Conservation (phyloP, 2,329 filamentous ascomycete genomes). For the Grosmannia penicillata region DNA sequence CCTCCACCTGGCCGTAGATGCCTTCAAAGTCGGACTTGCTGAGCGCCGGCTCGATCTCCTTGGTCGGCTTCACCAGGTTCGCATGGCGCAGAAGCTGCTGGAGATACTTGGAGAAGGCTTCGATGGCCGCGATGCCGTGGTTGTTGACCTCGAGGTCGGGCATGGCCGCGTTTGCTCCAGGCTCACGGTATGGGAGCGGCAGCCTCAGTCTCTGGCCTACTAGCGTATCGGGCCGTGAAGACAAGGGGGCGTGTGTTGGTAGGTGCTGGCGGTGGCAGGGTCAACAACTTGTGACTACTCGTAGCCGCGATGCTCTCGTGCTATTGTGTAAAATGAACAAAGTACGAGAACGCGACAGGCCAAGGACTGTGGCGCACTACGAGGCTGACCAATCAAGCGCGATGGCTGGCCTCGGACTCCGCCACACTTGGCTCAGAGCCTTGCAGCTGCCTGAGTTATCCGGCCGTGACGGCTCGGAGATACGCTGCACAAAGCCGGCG, state of each 20-base stretch:
- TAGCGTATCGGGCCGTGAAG: neutral
- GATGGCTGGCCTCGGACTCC: too few species aligned
- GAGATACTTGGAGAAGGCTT: conserved; percentile 37
- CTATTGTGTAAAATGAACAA: neutral
- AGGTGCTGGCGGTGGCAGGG: neutral
- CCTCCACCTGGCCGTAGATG: conserved; percentile 28
- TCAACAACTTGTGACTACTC: too few species aligned
- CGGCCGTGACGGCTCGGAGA: conserved; percentile 19
- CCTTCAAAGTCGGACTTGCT: conserved; percentile 50
- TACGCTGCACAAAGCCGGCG: too few species aligned
- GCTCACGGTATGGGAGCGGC: neutral
- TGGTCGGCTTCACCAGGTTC: conserved; percentile 39
- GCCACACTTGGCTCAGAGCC: too few species aligned
- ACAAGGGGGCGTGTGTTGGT: neutral
- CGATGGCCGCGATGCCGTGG: conserved; percentile 37
- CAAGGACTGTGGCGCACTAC: neutral
- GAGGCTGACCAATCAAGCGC: conserved; percentile 12
- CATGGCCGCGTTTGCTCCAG: conserved; percentile 25
- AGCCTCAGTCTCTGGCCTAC: neutral
- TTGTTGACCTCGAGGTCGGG: conserved; percentile 29
- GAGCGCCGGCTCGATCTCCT: conserved; percentile 58
- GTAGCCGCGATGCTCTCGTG: neutral
- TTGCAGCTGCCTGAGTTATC: too few species aligned
- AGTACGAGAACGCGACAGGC: neutral
- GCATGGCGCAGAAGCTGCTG: conserved; percentile 44